Evolutionary conservation across 1,284 basidiomycete genomes (phyloP).

Genomic region (Puccinia sorghi): DNA sequence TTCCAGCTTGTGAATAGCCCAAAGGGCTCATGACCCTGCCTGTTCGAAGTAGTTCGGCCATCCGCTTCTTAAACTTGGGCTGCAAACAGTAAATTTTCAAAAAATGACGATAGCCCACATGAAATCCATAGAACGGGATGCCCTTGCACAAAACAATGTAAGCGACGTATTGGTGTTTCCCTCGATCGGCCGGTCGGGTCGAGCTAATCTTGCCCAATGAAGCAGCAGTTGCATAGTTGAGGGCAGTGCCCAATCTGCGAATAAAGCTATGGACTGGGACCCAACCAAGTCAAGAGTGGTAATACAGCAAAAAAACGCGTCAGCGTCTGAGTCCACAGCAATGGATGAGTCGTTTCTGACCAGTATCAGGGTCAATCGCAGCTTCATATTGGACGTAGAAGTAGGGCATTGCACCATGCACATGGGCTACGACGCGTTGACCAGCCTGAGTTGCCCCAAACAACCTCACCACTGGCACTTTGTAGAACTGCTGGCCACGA

Average conservation of each 20-base stretch:
- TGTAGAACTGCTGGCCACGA: conserved; percentile 52
- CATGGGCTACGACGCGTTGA: conserved; percentile 78
- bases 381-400: conserved; percentile 64
- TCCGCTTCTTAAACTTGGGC: conserved; percentile 69
- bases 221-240: conserved; percentile 75
- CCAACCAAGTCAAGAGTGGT: conserved; percentile 68
- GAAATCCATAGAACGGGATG: conserved; percentile 93
- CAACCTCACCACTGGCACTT: conserved; percentile 78
- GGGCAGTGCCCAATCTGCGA: conserved; percentile 66
- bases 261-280: conserved; percentile 70
- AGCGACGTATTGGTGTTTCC: conserved; percentile 54
- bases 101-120: conserved; percentile 79
- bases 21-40: conserved; percentile 68
- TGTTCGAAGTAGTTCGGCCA: conserved; percentile 73
- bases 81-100: conserved; percentile 81
- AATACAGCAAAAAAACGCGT: conserved; percentile 4
- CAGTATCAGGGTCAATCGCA: conserved; percentile 58
- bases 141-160: conserved; percentile 85
- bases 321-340: conserved; percentile 38
- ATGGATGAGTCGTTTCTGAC: conserved; percentile 54
- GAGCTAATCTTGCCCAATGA: conserved; percentile 61
- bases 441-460: conserved; percentile 80
- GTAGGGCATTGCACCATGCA: conserved; percentile 71
- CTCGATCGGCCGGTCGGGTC: conserved; percentile 60
- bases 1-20: not conserved